These are phyloP conservation scores for Hibiscus syriacus DNA, from an alignment of 345 rosid species.

Conservation along the genomic window DNA sequence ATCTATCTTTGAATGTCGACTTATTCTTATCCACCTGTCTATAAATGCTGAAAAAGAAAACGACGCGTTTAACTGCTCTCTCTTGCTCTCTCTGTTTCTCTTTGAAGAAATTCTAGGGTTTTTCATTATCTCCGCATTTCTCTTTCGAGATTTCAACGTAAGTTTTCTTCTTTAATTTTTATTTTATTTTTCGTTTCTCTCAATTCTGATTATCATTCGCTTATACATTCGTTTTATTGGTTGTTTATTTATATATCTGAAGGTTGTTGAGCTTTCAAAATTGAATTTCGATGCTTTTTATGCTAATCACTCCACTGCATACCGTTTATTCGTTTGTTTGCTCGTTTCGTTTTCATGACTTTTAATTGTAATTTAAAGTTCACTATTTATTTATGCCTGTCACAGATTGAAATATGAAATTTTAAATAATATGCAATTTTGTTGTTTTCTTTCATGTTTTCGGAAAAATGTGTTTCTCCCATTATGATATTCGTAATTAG, in stretches of 20 bases:
- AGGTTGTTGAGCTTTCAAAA: background rate
- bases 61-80: background rate
- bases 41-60: background rate
- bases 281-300: background rate
- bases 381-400: too few species aligned
- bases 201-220: background rate
- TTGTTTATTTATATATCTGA: background rate
- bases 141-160: background rate
- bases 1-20: background rate
- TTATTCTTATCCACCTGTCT: background rate
- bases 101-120: slow-evolving; percentile 2
- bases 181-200: background rate
- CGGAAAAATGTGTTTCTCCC: too few species aligned
- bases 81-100: background rate
- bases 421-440: too few species aligned
- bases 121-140: background rate
- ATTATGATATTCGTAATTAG: too few species aligned
- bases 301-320: background rate
- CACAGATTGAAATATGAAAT: too few species aligned
- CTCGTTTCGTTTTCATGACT: background rate
- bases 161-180: background rate
- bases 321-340: background rate
- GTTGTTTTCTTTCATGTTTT: too few species aligned
- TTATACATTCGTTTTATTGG: background rate
- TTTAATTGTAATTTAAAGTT: too few species aligned